phyloP scores from a whole-genome alignment of 768 basidiomycete species.

The Tephrocybe sp. region DNA sequence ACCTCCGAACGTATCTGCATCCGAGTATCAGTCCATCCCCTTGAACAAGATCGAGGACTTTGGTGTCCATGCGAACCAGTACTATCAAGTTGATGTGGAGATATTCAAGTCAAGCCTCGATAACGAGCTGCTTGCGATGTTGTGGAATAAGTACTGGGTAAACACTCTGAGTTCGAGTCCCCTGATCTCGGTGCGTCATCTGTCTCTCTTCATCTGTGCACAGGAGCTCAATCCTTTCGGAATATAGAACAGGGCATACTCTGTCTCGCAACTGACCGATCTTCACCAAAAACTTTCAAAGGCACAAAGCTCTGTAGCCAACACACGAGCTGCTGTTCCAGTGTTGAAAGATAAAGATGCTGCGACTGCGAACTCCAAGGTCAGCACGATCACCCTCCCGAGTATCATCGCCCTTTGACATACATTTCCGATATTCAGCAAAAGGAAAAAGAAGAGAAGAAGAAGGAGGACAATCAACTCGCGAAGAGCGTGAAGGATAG shows the following conservation, averaged over 20 bases:
- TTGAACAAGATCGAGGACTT: constrained; percentile 98
- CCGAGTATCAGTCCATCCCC: constrained; percentile 95
- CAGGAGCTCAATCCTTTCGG: neutral
- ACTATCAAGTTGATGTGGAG: constrained; percentile 92
- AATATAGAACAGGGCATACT: constrained; percentile 88
- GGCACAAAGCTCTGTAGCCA: constrained; percentile 55
- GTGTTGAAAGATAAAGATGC: constrained; percentile 49
- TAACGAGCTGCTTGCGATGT: constrained; percentile 77
- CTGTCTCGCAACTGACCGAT: constrained; percentile 87
- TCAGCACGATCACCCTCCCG: constrained; percentile 18
- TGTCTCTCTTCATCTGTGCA: too few species aligned
- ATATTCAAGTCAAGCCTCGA: constrained; percentile 94
- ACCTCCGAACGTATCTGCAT: constrained; percentile 64
- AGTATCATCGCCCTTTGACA: neutral
- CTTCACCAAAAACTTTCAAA: constrained; percentile 85
- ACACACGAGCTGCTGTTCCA: constrained; percentile 58
- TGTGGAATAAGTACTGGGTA: constrained; percentile 99
- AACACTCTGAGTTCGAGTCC: constrained; percentile 94
- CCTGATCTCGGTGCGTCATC: constrained; percentile 68
- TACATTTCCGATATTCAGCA: constrained; percentile 19
- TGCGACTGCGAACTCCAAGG: constrained; percentile 37
- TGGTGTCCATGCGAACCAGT: constrained; percentile 95
- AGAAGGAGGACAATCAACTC: constrained; percentile 86
- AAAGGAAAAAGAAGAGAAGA: constrained; percentile 66
- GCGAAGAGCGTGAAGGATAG: constrained; percentile 90